Percentiles rank a stretch among this genome's conserved stretches.
Evolutionary conservation across 2,329 filamentous ascomycete genomes (phyloP).

Genomic region (Microdochium bolleyi): DNA sequence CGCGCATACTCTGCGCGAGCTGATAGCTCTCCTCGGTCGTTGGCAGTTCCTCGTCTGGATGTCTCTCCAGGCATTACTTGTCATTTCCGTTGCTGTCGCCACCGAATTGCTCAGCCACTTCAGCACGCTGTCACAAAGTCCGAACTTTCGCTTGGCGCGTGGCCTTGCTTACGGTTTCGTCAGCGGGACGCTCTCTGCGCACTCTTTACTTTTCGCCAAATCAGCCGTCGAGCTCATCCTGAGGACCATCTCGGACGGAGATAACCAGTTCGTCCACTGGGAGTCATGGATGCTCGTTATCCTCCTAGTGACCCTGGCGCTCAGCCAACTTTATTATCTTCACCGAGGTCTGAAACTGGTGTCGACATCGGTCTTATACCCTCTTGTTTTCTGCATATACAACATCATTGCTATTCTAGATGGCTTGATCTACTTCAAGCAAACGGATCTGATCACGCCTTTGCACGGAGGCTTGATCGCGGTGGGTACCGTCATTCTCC

Average conservation of each 20-base stretch:
- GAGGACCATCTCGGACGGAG: conserved; percentile 70
- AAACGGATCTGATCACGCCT: conserved; percentile 70
- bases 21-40: conserved; percentile 67
- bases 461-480: conserved; percentile 76
- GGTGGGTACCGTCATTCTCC: conserved; percentile 76
- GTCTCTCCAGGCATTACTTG: conserved; percentile 66
- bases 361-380: conserved; percentile 92
- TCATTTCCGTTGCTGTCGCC: conserved; percentile 57
- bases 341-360: conserved; percentile 90
- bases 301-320: conserved; percentile 69
- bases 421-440: conserved; percentile 92
- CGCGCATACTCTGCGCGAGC: conserved; percentile 76
- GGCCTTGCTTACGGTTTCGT: conserved; percentile 86
- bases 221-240: conserved; percentile 93
- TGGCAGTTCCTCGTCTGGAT: conserved; percentile 84
- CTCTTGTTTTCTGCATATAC: conserved; percentile 96
- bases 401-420: conserved; percentile 98
- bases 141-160: conserved; percentile 65
- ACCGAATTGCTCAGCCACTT: conserved; percentile 48
- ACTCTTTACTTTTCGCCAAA: conserved; percentile 88
- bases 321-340: conserved; percentile 90
- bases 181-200: conserved; percentile 87
- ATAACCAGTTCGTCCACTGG: conserved; percentile 93
- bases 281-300: conserved; percentile 89
- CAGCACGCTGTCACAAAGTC: conserved; percentile 47